Conservation (phyloP, 163 green algal species). For the Scenedesmus sp. region DNA sequence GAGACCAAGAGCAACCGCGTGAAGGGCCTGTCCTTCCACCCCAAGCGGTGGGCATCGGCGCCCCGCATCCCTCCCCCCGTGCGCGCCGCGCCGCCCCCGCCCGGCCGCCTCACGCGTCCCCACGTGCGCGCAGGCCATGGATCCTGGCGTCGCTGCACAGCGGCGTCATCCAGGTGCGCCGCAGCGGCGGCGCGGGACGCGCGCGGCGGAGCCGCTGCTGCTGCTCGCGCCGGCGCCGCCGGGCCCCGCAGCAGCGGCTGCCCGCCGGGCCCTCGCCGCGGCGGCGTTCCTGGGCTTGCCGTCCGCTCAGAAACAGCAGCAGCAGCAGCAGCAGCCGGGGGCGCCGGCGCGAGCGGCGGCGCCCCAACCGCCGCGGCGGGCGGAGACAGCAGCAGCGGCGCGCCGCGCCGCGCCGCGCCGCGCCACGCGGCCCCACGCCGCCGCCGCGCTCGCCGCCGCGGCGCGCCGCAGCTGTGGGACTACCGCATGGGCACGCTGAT, state of each 20-base stretch:
- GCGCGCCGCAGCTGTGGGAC: slow-evolving; percentile 92
- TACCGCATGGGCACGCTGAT: slow-evolving; percentile 99
- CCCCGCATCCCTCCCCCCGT: background rate
- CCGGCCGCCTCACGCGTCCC: too few relatives aligned
- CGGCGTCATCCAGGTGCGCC: slow-evolving; percentile 94
- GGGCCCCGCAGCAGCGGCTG: background rate
- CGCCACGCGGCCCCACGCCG: too few relatives aligned
- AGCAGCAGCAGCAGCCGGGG: background rate
- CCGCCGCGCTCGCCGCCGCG: background rate
- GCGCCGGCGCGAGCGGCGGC: background rate
- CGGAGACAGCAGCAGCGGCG: background rate
- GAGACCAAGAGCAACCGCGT: slow-evolving; percentile 98
- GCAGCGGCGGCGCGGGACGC: background rate
- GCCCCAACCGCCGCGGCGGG: too few relatives aligned
- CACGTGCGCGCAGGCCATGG: slow-evolving; percentile 91
- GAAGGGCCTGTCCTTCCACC: slow-evolving; percentile 98
- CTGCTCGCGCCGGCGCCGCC: background rate
- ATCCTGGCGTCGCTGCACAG: slow-evolving; percentile 98
- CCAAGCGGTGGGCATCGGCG: slow-evolving; percentile 86
- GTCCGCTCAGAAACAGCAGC: slow-evolving; percentile 13
- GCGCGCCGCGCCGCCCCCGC: too few relatives aligned
- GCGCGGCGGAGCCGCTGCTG: background rate
- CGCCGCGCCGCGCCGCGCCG: too few relatives aligned
- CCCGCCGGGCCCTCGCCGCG: too few relatives aligned
- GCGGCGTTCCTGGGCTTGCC: too few relatives aligned